Base-by-base conservation (phyloP, 140 eudicot genomes). In the Anethum foeniculum region DNA sequence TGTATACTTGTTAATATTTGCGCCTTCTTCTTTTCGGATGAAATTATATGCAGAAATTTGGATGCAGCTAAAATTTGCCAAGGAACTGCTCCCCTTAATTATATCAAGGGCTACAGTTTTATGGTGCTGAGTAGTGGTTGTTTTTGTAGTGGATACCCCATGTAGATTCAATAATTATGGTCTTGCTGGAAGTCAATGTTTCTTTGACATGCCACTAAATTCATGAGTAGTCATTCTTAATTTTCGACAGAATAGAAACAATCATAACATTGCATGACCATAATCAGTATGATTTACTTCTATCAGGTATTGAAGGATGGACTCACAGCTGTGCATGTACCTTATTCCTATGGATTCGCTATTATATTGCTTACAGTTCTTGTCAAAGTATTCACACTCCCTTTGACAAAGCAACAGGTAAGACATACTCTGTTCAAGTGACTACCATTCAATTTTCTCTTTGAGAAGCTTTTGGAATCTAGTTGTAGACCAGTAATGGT, bases 351-450 rank as follows among this genome's bases (percentile, higher is more conserved):
- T 82, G 99, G 99, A 88, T 96, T 96, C 84, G 99, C 99, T 11
- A 93, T 96, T 80, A 96, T 96, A 82, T 88, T 96, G 90, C 99
- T 96, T 47, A 96, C 99, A 23, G 93, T 96, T 80, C 51, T 96
- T 30, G 99, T 96, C 75, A 96, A 96, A 85, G 62, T 86, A 80
- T 93, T 90, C 71, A 96, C 99, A 38, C 79, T 91, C 79, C 99
- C 99, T 32, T 86, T 96, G 91, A 96, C 98, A 74, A 96, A 96
- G 93, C 97, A 91, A 87, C 99, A 96, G 97, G 99, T 96, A 75
- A 84, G 68, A 60, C 67, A 43, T 27, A 52, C 48, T 32, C 34
- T 1, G 74, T 75, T 67, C 76, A 76, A 39, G 39, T 56, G 36
- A 23, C 39, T 27, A 58, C 25, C 41, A 38, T 28, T 38, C 25